Base-by-base conservation (phyloP, 2,329 filamentous ascomycete species). In the Oidium heveae region DNA sequence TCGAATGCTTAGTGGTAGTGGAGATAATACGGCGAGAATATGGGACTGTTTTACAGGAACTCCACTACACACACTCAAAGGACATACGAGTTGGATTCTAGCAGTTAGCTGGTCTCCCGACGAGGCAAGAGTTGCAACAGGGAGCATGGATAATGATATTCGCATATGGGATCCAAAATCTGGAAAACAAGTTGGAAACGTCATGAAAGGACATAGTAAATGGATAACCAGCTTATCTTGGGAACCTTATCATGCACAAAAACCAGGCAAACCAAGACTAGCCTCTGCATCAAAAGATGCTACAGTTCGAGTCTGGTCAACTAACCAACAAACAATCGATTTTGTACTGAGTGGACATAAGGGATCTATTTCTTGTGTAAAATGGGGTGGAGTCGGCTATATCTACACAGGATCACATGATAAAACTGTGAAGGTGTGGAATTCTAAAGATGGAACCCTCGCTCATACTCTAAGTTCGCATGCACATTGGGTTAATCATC, bases 21-120 rank as follows among this genome's bases (percentile, higher is more conserved):
- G 91, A 50, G 91, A 98, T 64, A 83, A 83, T 61, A 95, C 88
- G 1, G 89, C 88, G 0, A 73, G 89, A 55, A 82, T 96, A 69
- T 95, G 86, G 86, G 88, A 98, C 63, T 88, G 86, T 52, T 86
- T 95, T 63, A 95, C 87, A 0, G 88, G 88, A 51, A 95, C 87
- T 12, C 87, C 88, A 0, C 76, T 86, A 57, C 77, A 84, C 67
- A 96, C 87, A 0, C 69, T 96, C 52, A 83, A 86, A 61, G 87
- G 87, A 0, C 91, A 96, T 67, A 81, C 82, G 1, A 83, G 83
- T 57, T 95, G 88, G 88, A 87, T 96, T 3, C 68, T 96, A 55
- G 85, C 80, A 1, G 86, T 94, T 3, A 78, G 80, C 55, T 96
- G 86, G 79, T 87, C 84, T 15, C 86, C 88, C 0, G 86, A 95